Percentiles rank a stretch among this genome's conserved stretches.
phyloP scores from a whole-genome alignment of 208 protist species.

The Plasmodiophora brassicae region DNA sequence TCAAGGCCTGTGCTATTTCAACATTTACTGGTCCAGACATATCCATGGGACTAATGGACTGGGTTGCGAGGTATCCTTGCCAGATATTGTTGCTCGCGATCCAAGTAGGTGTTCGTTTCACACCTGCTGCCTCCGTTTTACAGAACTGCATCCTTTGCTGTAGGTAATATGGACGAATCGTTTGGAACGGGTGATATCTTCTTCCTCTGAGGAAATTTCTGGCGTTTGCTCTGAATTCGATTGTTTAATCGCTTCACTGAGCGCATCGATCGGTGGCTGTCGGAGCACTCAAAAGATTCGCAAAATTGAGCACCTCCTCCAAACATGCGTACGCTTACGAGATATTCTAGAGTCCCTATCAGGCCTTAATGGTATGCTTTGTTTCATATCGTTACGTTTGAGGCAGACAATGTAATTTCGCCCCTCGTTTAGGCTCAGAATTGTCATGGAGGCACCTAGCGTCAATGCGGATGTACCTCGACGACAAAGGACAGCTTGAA shows the following conservation, averaged over 20 bases:
- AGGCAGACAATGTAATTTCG: constrained; percentile 38
- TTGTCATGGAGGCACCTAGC: constrained; percentile 19
- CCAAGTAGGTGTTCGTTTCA: not conserved
- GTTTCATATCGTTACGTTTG: not conserved
- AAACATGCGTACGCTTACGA: not conserved
- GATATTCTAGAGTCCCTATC: not conserved
- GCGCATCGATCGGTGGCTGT: no score
- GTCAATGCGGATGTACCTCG: constrained; percentile 19
- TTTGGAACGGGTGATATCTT: no score
- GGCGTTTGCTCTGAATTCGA: no score
- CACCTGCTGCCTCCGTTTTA: not conserved
- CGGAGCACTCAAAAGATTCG: no score
- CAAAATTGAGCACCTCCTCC: not conserved
- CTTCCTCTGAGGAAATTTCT: no score
- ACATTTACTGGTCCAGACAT: no score
- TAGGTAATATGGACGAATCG: no score
- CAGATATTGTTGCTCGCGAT: constrained; percentile 28
- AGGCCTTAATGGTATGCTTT: not conserved
- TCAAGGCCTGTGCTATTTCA: no score
- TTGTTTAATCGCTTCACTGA: no score
- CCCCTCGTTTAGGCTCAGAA: constrained; percentile 76
- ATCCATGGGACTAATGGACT: not conserved
- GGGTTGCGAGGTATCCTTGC: constrained; percentile 21
- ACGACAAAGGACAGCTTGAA: not conserved
- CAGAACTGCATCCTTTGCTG: not conserved